Conservation (phyloP, 495 filamentous ascomycete genomes). For the Alectoria sarmentosa region DNA sequence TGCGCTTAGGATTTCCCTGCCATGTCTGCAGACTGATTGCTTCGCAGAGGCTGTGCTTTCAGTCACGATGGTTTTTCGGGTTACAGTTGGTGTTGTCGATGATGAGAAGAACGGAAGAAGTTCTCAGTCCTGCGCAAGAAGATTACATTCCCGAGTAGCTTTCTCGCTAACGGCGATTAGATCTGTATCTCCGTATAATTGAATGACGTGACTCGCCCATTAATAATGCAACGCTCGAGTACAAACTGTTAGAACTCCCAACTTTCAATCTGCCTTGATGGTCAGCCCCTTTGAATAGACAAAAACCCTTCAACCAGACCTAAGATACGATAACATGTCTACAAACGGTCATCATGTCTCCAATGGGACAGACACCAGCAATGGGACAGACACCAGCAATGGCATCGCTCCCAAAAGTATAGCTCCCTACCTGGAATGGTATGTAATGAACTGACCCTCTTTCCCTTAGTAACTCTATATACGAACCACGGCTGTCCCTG, state of each 20-base stretch:
- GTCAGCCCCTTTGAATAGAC: not conserved
- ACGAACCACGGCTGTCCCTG: slow-evolving; percentile 74
- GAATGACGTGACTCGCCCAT: not conserved
- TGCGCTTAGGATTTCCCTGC: slow-evolving; percentile 6
- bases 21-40: slow-evolving; percentile 18
- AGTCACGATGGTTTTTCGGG: slow-evolving; percentile 13
- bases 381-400: slow-evolving; percentile 11
- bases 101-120: slow-evolving; percentile 25
- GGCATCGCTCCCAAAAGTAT: slow-evolving; percentile 15
- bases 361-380: slow-evolving; percentile 6
- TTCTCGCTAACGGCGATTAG: slow-evolving; percentile 5
- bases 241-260: no score
- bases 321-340: not conserved
- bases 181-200: not conserved
- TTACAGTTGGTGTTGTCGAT: slow-evolving; percentile 6
- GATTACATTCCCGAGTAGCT: slow-evolving; percentile 12
- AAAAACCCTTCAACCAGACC: not conserved
- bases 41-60: slow-evolving; percentile 15
- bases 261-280: not conserved
- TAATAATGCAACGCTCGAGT: not conserved
- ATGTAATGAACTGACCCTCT: not conserved
- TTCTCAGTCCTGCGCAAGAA: slow-evolving; percentile 26
- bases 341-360: not conserved
- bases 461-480: slow-evolving; percentile 54
- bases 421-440: not conserved